Base-by-base conservation (phyloP, 2,329 filamentous ascomycete genomes). In the Aspergillus alliaceus region DNA sequence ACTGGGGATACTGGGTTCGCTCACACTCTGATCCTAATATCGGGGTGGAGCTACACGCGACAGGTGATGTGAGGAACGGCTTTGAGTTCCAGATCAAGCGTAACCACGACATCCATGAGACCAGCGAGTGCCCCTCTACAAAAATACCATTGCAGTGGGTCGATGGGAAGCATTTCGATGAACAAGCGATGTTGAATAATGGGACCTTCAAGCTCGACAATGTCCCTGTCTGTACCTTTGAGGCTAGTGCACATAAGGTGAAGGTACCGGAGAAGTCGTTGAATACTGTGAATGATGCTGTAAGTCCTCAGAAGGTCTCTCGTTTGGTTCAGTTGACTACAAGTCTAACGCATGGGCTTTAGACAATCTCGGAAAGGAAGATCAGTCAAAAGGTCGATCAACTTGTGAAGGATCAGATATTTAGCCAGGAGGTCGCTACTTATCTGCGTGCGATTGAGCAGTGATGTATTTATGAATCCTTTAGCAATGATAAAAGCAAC, bases 1-100 rank as follows among this genome's bases (percentile, higher is more conserved):
- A 75, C 60, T 75, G 72, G 72, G 68, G 69, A 1, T 75, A 72
- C 47, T 75, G 58, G 40, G 46, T 75, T 1, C 40, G 50, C 20
- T 69, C 69, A 0, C 58, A 46, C 4, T 1, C 7, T 0, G 15
- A 65, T 15, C 46, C 59, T 1, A 34, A 65, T 6, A n/a, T 66
- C 1, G 72, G 72, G 5, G 65, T 70, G 6, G n/a, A 63, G 25
- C 59, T 74, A 12, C 67, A 73, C 18, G 72, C 70, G 2, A 64
- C 61, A 2, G 72, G 73, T 1, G 66, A 72, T 53, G 72, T 75
- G 24, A 54, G 50, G 29, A 66, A 63, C 39, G 71, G 72, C 1
- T 75, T 75, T 56, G 31, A 31, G 8, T 63, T 73, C 18, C 63
- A 74, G 51, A 61, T 69, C 31, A 69, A 74, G 48, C 70, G 72